Percentiles rank a stretch among this genome's conserved stretches.
Conservation (phyloP, 164 flowering plant species). For the Magnolia changhungtana region DNA sequence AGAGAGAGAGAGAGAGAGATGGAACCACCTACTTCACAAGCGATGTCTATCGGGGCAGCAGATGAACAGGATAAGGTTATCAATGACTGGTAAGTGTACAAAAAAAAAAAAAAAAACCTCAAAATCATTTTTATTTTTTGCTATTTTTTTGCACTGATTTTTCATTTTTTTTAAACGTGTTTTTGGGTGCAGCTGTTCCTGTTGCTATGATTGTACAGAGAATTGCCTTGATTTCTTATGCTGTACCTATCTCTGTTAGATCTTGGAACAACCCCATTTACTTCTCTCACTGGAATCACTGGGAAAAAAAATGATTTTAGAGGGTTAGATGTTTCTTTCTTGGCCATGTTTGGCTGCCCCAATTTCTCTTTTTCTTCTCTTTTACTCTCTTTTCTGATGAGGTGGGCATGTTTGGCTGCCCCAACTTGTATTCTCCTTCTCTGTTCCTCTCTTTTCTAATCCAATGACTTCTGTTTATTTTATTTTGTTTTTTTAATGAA, state of each 20-base stretch:
- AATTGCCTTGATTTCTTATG: conserved; percentile 43
- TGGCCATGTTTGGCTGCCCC: not conserved
- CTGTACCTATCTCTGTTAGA: conserved; percentile 29
- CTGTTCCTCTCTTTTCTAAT: not conserved
- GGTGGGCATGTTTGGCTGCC: not conserved
- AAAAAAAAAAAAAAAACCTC: not conserved
- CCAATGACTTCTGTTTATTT: not conserved
- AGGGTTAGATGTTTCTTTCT: not conserved
- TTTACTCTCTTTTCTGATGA: not conserved
- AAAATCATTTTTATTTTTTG: conserved; percentile 5
- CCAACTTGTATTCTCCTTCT: not conserved
- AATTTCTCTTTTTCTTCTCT: not conserved
- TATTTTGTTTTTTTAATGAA: no score
- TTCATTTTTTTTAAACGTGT: not conserved
- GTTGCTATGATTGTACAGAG: conserved; percentile 42
- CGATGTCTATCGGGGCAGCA: conserved; percentile 18
- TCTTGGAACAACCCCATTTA: not conserved
- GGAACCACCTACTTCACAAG: conserved; percentile 56
- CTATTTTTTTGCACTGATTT: not conserved
- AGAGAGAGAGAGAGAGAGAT: conserved; percentile 31
- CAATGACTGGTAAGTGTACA: conserved; percentile 42
- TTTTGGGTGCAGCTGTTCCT: conserved; percentile 47
- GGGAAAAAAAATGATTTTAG: not conserved
- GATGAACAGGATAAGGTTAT: conserved; percentile 42
- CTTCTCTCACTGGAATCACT: not conserved